phyloP scores from a whole-genome alignment of 257 asterid species.

The Nicotiana noctiflora region DNA sequence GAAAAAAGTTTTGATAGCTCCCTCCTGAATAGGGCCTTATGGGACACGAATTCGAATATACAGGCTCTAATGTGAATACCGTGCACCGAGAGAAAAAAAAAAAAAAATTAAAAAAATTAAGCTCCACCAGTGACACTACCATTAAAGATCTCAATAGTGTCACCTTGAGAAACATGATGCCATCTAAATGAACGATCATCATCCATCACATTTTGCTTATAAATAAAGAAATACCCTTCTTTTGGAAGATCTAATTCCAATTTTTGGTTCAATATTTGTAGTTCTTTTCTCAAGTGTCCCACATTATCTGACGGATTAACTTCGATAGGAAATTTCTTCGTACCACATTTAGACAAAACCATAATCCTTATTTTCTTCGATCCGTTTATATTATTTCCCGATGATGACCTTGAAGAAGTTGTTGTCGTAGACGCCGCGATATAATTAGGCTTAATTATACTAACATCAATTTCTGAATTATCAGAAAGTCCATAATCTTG shows the following conservation, averaged over 20 bases:
- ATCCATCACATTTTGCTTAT: conserved; percentile 62
- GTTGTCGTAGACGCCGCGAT: not conserved
- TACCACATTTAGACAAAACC: conserved; percentile 25
- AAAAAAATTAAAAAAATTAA: conserved; percentile 2
- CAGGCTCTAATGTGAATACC: accelerated
- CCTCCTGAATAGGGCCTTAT: no score
- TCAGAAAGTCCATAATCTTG: conserved; percentile 27
- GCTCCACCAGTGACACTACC: conserved; percentile 61
- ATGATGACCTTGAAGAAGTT: conserved; percentile 18
- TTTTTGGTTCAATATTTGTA: conserved; percentile 28
- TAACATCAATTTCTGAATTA: conserved; percentile 33
- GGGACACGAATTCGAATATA: no score
- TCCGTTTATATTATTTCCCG: conserved; percentile 2
- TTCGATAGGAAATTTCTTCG: conserved; percentile 39
- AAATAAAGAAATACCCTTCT: conserved; percentile 59
- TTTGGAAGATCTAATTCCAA: conserved; percentile 39
- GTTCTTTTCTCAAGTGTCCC: conserved; percentile 40
- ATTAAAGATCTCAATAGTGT: conserved; percentile 51
- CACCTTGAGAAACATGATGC: conserved; percentile 60
- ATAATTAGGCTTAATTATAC: conserved; percentile 11
- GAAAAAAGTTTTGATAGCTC: no score
- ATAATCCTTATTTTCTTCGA: conserved; percentile 25
- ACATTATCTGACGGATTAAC: conserved; percentile 40
- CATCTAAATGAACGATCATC: conserved; percentile 64
- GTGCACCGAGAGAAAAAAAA: not conserved